A percentile compares a stretch with the other conserved stretches of the same genome.
Evolutionary conservation across 305 asterid genomes (phyloP).

Genomic region (Striga hermonthica): DNA sequence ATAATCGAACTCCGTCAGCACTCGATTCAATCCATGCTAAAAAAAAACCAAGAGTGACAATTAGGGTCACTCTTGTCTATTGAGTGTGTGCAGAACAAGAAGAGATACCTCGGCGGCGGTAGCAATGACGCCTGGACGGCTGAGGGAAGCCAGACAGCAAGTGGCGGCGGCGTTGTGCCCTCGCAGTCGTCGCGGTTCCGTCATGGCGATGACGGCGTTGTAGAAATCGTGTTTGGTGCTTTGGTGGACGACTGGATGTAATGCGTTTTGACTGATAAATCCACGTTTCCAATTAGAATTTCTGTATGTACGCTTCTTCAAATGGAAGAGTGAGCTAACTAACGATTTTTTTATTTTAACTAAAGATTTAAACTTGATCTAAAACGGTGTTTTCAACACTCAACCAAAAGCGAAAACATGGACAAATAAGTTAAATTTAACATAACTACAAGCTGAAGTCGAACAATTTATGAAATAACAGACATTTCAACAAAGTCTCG

Average conservation of each 20-base stretch:
- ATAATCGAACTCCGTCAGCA: background rate
- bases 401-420: no score
- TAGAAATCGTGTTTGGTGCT: slow-evolving; percentile 7
- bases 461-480: no score
- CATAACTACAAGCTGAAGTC: no score
- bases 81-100: slow-evolving; percentile 1
- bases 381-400: no score
- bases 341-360: no score
- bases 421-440: no score
- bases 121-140: slow-evolving; percentile 70
- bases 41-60: background rate
- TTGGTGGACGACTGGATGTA: background rate
- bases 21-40: background rate
- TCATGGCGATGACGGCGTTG: slow-evolving; percentile 32
- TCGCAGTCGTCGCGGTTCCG: slow-evolving; percentile 63
- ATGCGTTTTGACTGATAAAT: no score
- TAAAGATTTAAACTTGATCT: no score
- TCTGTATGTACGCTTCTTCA: no score
- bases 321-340: no score
- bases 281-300: no score
- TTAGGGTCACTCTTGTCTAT: background rate
- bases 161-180: slow-evolving; percentile 75
- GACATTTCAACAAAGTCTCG: no score
- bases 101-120: slow-evolving; percentile 72
- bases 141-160: slow-evolving; percentile 68